These are phyloP conservation scores for Penicillium parvum DNA, from an alignment of 495 filamentous ascomycete species.

Conservation along the genomic window DNA sequence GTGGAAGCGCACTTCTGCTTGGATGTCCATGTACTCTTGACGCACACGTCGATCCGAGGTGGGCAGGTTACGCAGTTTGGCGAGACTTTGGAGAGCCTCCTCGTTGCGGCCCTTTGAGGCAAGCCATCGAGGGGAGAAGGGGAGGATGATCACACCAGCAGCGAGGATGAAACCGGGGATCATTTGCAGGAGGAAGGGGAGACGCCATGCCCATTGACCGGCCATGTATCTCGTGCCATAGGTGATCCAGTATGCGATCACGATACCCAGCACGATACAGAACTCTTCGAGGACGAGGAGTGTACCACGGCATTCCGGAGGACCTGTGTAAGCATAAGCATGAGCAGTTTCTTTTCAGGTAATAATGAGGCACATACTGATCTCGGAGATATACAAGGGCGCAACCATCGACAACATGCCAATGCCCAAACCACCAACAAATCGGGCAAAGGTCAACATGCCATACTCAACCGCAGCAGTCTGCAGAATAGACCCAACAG, in stretches of 20 bases:
- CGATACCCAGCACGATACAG: conserved; percentile 52
- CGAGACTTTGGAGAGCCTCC: conserved; percentile 45
- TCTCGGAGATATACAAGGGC: conserved; percentile 54
- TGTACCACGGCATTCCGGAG: conserved; percentile 50
- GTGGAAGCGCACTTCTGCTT: conserved; percentile 48
- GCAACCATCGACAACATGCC: conserved; percentile 54
- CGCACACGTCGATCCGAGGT: conserved; percentile 39
- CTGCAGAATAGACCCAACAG: conserved; percentile 51
- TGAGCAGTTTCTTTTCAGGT: neutral
- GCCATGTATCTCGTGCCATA: conserved; percentile 51
- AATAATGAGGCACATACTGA: conserved; percentile 27
- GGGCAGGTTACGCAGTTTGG: conserved; percentile 41
- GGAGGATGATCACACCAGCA: conserved; percentile 42
- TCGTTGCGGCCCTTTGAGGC: conserved; percentile 45
- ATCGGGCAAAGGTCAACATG: conserved; percentile 55
- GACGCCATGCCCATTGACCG: conserved; percentile 47
- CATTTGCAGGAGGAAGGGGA: conserved; percentile 50
- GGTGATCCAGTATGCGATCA: conserved; percentile 55
- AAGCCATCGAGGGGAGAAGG: conserved; percentile 53
- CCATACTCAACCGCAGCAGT: conserved; percentile 51
- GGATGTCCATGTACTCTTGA: conserved; percentile 49
- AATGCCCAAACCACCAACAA: conserved; percentile 59
- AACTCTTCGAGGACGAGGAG: conserved; percentile 54
- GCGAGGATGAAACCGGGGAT: conserved; percentile 44
- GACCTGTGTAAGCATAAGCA: conserved; percentile 22